Conservation (phyloP, 495 filamentous ascomycete genomes). For the Mytilinidion resinicola region DNA sequence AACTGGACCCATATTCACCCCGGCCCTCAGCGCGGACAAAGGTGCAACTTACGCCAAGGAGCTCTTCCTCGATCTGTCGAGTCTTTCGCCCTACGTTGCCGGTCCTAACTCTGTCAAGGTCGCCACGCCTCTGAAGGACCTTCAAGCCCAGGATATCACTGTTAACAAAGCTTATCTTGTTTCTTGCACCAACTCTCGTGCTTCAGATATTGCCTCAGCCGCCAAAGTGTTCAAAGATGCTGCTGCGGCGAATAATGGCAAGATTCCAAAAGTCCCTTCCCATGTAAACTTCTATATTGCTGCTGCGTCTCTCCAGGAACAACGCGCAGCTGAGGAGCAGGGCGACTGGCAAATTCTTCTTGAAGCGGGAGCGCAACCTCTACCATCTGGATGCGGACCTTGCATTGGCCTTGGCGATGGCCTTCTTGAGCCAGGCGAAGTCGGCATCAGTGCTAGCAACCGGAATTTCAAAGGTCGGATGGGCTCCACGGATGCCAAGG, state of each 20-base stretch:
- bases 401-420: slow-evolving; percentile 89
- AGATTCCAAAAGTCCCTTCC: slow-evolving; percentile 65
- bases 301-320: slow-evolving; percentile 77
- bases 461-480: slow-evolving; percentile 93
- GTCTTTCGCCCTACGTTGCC: slow-evolving; percentile 77
- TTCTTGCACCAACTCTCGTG: slow-evolving; percentile 83
- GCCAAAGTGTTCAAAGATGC: slow-evolving; percentile 83
- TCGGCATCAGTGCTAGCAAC: slow-evolving; percentile 84
- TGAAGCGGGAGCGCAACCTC: slow-evolving; percentile 66
- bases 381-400: slow-evolving; percentile 77
- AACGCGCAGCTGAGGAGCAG: slow-evolving; percentile 66
- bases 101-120: slow-evolving; percentile 92
- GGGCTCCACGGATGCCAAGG: slow-evolving; percentile 74
- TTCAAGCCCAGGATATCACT: slow-evolving; percentile 64
- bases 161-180: slow-evolving; percentile 86
- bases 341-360: slow-evolving; percentile 87
- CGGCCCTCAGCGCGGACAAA: slow-evolving; percentile 58
- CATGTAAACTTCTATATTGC: slow-evolving; percentile 88
- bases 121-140: slow-evolving; percentile 68
- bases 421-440: slow-evolving; percentile 74
- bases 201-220: slow-evolving; percentile 75
- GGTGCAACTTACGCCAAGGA: slow-evolving; percentile 78
- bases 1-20: slow-evolving; percentile 18
- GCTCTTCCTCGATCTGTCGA: slow-evolving; percentile 71
- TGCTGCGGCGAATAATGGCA: slow-evolving; percentile 46